A percentile compares a stretch with the other conserved stretches of the same genome.
These are phyloP conservation scores for Talaromyces adpressus DNA, from an alignment of 495 filamentous ascomycete genomes.

Conservation along the genomic window DNA sequence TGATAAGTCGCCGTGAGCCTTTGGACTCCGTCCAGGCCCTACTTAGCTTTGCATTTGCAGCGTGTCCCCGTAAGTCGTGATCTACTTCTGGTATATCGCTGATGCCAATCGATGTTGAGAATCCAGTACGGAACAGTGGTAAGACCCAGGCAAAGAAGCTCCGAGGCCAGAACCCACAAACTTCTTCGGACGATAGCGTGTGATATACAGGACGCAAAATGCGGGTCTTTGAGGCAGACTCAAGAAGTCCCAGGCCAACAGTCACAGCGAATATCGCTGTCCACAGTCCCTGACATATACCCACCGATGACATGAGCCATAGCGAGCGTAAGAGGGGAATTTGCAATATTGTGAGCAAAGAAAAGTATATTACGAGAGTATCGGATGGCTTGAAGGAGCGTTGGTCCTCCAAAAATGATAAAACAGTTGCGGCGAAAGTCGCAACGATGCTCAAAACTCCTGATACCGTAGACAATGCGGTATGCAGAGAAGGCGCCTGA, in stretches of 20 bases:
- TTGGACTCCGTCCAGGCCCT: not conserved
- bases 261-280: slow-evolving; percentile 41
- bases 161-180: slow-evolving; percentile 42
- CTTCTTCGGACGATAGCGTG: slow-evolving; percentile 36
- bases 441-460: slow-evolving; percentile 36
- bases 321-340: slow-evolving; percentile 46
- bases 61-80: slow-evolving; percentile 9
- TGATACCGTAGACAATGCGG: slow-evolving; percentile 37
- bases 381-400: slow-evolving; percentile 50
- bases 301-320: slow-evolving; percentile 44
- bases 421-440: slow-evolving; percentile 28
- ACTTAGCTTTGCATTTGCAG: not conserved
- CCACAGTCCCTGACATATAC: slow-evolving; percentile 24
- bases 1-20: slow-evolving; percentile 14
- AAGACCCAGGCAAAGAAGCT: slow-evolving; percentile 55
- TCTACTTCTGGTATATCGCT: slow-evolving; percentile 23
- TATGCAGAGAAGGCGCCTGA: slow-evolving; percentile 8
- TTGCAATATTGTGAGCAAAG: slow-evolving; percentile 52
- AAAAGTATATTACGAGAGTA: slow-evolving; percentile 52
- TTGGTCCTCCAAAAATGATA: slow-evolving; percentile 52
- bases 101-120: slow-evolving; percentile 16
- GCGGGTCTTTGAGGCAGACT: slow-evolving; percentile 47
- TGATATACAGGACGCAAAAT: slow-evolving; percentile 33
- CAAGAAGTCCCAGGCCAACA: slow-evolving; percentile 39
- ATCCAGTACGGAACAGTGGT: slow-evolving; percentile 34